Percentiles rank a stretch among this genome's conserved stretches.
Conservation (phyloP, 2,329 filamentous ascomycete species). For the Neonectria magnoliae region DNA sequence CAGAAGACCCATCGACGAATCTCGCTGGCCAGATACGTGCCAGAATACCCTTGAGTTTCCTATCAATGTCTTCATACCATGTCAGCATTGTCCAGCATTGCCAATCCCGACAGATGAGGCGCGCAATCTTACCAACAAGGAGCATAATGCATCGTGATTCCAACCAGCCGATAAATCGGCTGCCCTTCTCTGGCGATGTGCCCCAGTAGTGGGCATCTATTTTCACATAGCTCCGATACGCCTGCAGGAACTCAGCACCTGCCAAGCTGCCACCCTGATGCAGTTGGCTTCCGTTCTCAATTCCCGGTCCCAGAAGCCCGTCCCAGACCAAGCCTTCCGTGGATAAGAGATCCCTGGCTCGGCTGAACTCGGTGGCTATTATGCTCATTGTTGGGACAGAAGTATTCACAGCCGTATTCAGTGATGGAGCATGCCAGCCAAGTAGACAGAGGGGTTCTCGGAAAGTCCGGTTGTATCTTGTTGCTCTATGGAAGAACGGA, state of each 20-base stretch:
- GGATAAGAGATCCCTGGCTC: slow-evolving; percentile 55
- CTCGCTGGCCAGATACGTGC: slow-evolving; percentile 71
- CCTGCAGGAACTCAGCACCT: slow-evolving; percentile 59
- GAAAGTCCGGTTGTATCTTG: slow-evolving; percentile 63
- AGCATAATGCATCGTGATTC: slow-evolving; percentile 68
- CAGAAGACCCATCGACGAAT: slow-evolving; percentile 55
- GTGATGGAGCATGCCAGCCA: slow-evolving; percentile 68
- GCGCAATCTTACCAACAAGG: slow-evolving; percentile 59
- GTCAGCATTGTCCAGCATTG: slow-evolving; percentile 8
- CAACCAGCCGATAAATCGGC: slow-evolving; percentile 69
- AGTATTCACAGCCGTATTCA: slow-evolving; percentile 68
- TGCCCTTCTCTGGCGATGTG: slow-evolving; percentile 62
- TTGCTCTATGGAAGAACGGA: slow-evolving; percentile 64
- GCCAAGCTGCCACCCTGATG: slow-evolving; percentile 33
- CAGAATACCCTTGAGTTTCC: slow-evolving; percentile 60
- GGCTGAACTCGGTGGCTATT: slow-evolving; percentile 61
- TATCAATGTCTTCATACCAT: slow-evolving; percentile 61
- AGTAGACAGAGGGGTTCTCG: slow-evolving; percentile 72
- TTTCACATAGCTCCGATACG: slow-evolving; percentile 66
- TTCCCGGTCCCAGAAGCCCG: slow-evolving; percentile 47
- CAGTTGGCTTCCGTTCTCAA: background rate
- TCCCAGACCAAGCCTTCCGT: slow-evolving; percentile 54
- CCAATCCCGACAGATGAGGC: background rate
- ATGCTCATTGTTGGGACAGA: slow-evolving; percentile 62
- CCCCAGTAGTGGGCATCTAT: slow-evolving; percentile 75